Evolutionary conservation across 768 basidiomycete species (phyloP).

Genomic region (Trametes coccinea): DNA sequence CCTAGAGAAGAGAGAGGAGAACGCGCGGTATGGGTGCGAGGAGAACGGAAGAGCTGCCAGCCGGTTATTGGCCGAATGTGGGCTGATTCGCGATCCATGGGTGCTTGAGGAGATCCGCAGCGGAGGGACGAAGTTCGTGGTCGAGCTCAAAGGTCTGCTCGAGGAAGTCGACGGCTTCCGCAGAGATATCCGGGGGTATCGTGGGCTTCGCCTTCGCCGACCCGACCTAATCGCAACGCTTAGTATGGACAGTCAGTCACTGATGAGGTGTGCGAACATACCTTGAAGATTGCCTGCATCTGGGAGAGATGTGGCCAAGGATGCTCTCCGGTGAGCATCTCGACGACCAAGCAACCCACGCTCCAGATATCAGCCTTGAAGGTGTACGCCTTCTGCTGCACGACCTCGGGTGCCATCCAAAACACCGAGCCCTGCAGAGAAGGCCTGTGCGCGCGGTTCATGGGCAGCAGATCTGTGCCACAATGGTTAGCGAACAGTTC

Average conservation of each 20-base stretch:
- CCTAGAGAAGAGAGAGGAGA: background rate
- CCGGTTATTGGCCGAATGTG: constrained; percentile 17
- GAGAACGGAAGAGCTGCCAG: background rate
- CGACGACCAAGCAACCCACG: constrained; percentile 91
- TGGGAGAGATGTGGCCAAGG: constrained; percentile 95
- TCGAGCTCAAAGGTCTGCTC: constrained; percentile 84
- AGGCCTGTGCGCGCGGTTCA: constrained; percentile 79
- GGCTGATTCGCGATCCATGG: constrained; percentile 55
- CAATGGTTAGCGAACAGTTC: background rate
- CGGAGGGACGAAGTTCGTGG: constrained; percentile 77
- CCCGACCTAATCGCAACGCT: constrained; percentile 65
- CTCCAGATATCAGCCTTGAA: constrained; percentile 96
- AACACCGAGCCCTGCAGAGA: constrained; percentile 98
- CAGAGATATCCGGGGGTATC: constrained; percentile 88
- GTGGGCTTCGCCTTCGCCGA: constrained; percentile 77
- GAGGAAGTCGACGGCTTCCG: constrained; percentile 87
- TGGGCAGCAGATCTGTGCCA: constrained; percentile 44
- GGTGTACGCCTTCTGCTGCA: constrained; percentile 92
- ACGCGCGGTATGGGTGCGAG: no score
- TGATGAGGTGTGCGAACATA: constrained; percentile 31
- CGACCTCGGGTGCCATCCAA: constrained; percentile 99
- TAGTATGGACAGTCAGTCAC: background rate
- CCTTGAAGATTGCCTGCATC: constrained; percentile 99
- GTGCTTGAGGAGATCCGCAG: constrained; percentile 72
- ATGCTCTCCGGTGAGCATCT: constrained; percentile 96